Conservation (phyloP, 805 yeast genomes). For the Debaryomyces tyrocola region DNA sequence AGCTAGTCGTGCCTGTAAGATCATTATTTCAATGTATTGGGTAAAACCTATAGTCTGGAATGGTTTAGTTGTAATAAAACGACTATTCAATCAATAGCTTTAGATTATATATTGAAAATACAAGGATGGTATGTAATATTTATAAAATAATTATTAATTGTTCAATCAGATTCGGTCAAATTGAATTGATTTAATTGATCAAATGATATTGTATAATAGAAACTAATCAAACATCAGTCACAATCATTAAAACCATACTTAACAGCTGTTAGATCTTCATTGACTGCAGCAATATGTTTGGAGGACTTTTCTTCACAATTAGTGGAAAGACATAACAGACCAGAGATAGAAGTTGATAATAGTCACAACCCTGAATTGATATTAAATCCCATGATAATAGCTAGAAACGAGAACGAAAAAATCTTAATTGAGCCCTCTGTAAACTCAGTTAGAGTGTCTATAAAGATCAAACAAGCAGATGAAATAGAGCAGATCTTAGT, state of each 20-base stretch:
- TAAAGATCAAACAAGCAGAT: constrained; percentile 95
- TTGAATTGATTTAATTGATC: neutral
- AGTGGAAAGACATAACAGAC: constrained; percentile 95
- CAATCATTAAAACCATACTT: constrained; percentile 96
- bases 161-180: neutral
- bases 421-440: constrained; percentile 92
- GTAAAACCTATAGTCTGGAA: neutral
- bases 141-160: too few relatives aligned
- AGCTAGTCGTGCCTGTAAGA: neutral
- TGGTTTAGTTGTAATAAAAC: neutral
- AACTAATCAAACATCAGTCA: constrained; percentile 52
- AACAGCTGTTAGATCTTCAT: constrained; percentile 87
- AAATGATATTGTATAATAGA: neutral
- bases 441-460: constrained; percentile 86
- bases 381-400: constrained; percentile 83
- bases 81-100: neutral
- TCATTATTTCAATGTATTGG: neutral
- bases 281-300: constrained; percentile 89
- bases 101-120: too few relatives aligned
- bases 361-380: constrained; percentile 73
- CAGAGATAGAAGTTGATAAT: constrained; percentile 88
- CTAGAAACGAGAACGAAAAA: constrained; percentile 91
- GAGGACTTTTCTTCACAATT: constrained; percentile 94
- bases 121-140: too few relatives aligned
- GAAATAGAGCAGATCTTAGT: constrained; percentile 94